Percentiles rank a stretch among this genome's conserved stretches.
Evolutionary conservation across 2,329 filamentous ascomycete species (phyloP).

Genomic region (Colletotrichum gloeosporioides): DNA sequence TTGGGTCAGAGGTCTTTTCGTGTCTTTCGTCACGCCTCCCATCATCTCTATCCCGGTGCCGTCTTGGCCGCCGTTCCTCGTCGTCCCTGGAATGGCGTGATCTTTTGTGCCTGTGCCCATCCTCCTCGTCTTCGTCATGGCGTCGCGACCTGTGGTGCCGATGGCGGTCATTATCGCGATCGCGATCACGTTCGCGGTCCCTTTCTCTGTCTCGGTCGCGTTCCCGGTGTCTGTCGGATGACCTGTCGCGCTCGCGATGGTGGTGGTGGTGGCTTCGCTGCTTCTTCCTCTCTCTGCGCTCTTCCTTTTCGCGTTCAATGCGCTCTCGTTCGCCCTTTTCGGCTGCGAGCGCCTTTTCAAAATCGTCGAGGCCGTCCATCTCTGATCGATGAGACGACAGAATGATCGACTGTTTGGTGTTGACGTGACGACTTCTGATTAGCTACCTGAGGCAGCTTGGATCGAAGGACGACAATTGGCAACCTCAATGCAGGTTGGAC

Average conservation of each 20-base stretch:
- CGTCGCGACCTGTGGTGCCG: slow-evolving; percentile 39
- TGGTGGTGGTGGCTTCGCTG: slow-evolving; percentile 52
- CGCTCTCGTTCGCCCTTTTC: slow-evolving; percentile 62
- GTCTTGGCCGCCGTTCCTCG: slow-evolving; percentile 39
- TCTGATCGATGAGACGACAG: background rate
- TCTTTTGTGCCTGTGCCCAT: slow-evolving; percentile 68
- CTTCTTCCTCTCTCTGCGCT: slow-evolving; percentile 48
- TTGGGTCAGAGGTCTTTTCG: slow-evolving; percentile 50
- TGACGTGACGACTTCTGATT: too few relatives aligned
- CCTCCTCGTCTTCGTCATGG: slow-evolving; percentile 51
- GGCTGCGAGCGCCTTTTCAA: slow-evolving; percentile 77
- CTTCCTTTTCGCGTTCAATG: slow-evolving; percentile 49
- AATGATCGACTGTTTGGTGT: background rate
- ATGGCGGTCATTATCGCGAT: slow-evolving; percentile 30
- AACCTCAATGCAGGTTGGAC: slow-evolving; percentile 1
- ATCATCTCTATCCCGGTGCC: slow-evolving; percentile 25
- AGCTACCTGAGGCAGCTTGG: background rate
- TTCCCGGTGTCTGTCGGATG: slow-evolving; percentile 27
- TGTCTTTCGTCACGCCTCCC: slow-evolving; percentile 27
- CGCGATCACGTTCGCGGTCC: slow-evolving; percentile 32
- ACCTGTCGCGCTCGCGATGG: slow-evolving; percentile 43
- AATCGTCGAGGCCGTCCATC: slow-evolving; percentile 70
- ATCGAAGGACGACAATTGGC: background rate
- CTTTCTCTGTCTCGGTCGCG: slow-evolving; percentile 21
- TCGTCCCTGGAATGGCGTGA: slow-evolving; percentile 62